Evolutionary conservation across 176 grass and related monocot species (phyloP), one percentile per base, ranked within the genome.

Genomic region (Cymbopogon citratus): DNA sequence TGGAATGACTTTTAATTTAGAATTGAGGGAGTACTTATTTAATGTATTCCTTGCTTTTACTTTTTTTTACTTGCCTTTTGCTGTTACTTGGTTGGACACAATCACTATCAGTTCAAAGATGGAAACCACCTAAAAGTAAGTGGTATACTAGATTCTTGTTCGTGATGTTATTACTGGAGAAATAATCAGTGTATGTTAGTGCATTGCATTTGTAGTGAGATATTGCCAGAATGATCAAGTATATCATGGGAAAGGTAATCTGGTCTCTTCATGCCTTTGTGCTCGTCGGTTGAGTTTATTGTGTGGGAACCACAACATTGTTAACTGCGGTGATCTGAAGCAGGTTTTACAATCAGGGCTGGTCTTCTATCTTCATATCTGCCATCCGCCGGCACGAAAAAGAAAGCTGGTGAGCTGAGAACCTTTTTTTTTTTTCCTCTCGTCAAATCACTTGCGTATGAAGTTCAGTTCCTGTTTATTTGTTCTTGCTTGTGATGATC

Each of bases 81-180:
- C 13, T 73, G 61, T 43, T 61, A 68, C 46, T 36, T 73, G 6
- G 46, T 46, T 66, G 60, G 27, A 29, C 28, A 12, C 16, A 60
- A 48, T 43, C 40, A 77, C 65, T 29, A 16, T 67, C 69, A 77
- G 36, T 85, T 81, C 6, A 24, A 66, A 71, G 23, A 69, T 68
- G 14, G 36, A 69, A 75, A 61, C 24, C 9, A 1, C 41, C 31
- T 7, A 14, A 80, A 72, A 54, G 16, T 80, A n/a, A 81, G 69
- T 13, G 60, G 25, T 71, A 1, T 40, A 56, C 3, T 73, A 66
- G 45, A 40, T 63, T 86, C 3, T 56, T 9, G 18, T 28, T 60
- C 39, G 44, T 71, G 12, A 51, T 77, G 71, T 12, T 84, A 54
- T 8, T n/a, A 36, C 2, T 80, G 33, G 19, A 60, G 51, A 68